Base-by-base conservation (phyloP, 140 eudicot genomes). In the Flaveria floridana region DNA sequence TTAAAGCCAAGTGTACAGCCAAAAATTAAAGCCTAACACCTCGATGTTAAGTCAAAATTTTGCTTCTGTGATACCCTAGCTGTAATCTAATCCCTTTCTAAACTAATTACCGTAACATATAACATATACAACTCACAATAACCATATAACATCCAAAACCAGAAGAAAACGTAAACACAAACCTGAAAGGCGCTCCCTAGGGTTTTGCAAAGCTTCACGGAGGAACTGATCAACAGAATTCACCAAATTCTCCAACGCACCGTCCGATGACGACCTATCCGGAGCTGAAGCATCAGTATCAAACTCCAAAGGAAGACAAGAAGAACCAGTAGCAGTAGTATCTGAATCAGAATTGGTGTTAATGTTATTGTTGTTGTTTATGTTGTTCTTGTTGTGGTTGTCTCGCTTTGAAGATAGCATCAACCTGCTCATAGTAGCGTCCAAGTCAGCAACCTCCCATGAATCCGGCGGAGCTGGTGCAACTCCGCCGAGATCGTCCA, bases 121-220 rank as follows among this genome's bases (percentile, higher is more conserved):
- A 19, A 16, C 21, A 44, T 19, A 44, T 25, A n/a, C 6, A 16
- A 34, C 18, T 39, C 34, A 7, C 19, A n/a, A 28, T 50, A 55
- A 46, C 18, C 66, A 52, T 4, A 64, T 14, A 30, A 1, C 9
- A 50, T 14, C 6, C 46, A 55, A 3, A 52, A 39, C 21, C 16
- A 44, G 6, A 16, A 46, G 0, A 16, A 62, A 30, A 71, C 0
- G 57, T 2, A 44, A 8, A 67, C 51, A 48, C 71, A 65, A 5
- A 94, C 99, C 97, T 4, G 99, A 94, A 59, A 94, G 84, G 15
- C 99, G 96, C 73, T 94, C 99, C 41, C 99, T 93, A 77, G 99
- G 97, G 86, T 94, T 94, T 78, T 94, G 96, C 51, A 94, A 71
- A 65, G 99, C 99, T 78, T 94, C 99, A 20, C 97, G 91, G 64